Evolutionary conservation across 495 filamentous ascomycete genomes (phyloP).

Genomic region (Penicillium egyptiacum): DNA sequence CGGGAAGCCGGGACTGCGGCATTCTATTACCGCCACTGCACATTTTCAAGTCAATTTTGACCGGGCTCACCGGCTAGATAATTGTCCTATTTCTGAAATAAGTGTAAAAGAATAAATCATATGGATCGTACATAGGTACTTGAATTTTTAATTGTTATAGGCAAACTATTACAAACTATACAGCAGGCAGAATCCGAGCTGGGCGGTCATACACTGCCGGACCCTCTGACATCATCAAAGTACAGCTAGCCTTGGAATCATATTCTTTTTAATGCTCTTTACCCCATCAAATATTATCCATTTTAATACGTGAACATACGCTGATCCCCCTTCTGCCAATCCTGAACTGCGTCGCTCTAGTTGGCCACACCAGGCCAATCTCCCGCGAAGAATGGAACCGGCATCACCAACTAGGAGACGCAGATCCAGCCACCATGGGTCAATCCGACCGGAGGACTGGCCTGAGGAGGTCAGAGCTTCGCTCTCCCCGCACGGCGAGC

Average conservation of each 20-base stretch:
- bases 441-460: conserved; percentile 22
- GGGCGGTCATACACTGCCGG: not conserved
- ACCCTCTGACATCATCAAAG: conserved; percentile 10
- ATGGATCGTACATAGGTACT: no score
- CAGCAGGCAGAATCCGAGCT: not conserved
- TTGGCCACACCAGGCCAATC: conserved; percentile 13
- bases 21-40: not conserved
- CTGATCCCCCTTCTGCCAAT: no score
- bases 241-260: not conserved
- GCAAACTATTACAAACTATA: not conserved
- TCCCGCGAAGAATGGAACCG: conserved; percentile 21
- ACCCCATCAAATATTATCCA: not conserved
- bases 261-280: not conserved
- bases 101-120: no score
- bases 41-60: not conserved
- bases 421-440: conserved; percentile 4
- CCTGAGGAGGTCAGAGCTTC: conserved; percentile 6
- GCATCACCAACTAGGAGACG: conserved; percentile 8
- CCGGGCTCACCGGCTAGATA: not conserved
- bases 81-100: no score
- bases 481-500: not conserved
- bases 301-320: not conserved
- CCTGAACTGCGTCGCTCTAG: not conserved
- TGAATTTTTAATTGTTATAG: no score
- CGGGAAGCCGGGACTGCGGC: not conserved